phyloP scores from a whole-genome alignment of 345 rosid species.

The Firmiana major region DNA sequence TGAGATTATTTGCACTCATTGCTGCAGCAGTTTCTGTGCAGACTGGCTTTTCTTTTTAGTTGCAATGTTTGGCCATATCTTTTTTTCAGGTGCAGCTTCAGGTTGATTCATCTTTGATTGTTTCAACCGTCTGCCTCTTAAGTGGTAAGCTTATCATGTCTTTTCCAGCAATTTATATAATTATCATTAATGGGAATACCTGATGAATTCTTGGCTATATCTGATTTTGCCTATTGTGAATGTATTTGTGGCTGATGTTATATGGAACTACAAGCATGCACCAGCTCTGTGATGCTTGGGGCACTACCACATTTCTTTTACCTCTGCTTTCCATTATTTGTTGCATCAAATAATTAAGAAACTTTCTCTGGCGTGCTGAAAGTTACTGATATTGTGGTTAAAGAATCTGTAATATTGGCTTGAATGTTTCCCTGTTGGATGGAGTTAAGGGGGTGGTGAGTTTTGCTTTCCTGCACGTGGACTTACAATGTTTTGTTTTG shows the following conservation, averaged over 20 bases:
- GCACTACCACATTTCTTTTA: background rate
- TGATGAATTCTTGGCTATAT: background rate
- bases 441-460: background rate
- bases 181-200: background rate
- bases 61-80: background rate
- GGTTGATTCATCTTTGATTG: background rate
- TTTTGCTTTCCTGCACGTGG: background rate
- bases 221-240: background rate
- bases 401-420: background rate
- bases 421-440: background rate
- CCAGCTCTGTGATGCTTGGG: background rate
- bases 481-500: background rate
- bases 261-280: background rate
- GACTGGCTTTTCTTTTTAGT: background rate
- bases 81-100: conserved; percentile 1
- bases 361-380: background rate
- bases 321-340: background rate
- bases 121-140: background rate
- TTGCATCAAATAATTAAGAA: background rate
- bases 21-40: background rate
- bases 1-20: background rate
- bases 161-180: background rate
- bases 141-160: background rate
- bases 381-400: background rate
- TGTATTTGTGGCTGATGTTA: background rate